These are phyloP conservation scores for Cladorrhinum samala DNA, from an alignment of 495 filamentous ascomycete genomes.

Conservation along the genomic window DNA sequence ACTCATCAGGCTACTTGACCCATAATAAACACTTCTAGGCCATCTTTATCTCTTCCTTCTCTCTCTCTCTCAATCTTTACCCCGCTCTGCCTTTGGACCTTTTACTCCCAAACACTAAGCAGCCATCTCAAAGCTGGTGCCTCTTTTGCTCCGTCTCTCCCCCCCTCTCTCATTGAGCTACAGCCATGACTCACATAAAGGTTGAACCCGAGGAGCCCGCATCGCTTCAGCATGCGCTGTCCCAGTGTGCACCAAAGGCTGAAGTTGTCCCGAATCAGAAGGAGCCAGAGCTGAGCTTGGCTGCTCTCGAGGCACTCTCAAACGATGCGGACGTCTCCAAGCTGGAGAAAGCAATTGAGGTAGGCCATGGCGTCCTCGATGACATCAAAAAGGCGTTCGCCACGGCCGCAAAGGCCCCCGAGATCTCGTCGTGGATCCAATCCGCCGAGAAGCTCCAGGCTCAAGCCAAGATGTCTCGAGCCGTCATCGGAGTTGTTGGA, in stretches of 20 bases:
- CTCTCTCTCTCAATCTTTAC: no score
- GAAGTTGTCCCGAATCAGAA: no score
- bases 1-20: no score
- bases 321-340: not conserved
- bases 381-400: conserved; percentile 14
- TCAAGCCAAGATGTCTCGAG: conserved; percentile 16
- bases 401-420: not conserved
- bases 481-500: conserved; percentile 53
- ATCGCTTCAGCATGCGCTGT: no score
- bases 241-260: no score
- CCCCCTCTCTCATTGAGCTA: no score
- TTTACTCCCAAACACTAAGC: no score
- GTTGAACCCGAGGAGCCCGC: not conserved
- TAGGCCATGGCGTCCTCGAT: conserved; percentile 15
- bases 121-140: no score
- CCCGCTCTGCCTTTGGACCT: no score
- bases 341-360: conserved; percentile 21
- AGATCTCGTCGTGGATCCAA: conserved; percentile 34
- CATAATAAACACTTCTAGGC: no score
- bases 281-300: not conserved
- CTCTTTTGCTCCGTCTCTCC: no score
- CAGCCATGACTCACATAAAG: not conserved
- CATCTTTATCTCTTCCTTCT: no score
- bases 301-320: not conserved
- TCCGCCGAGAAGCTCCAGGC: conserved; percentile 30